Base-by-base conservation (phyloP, 179 eudicot species). In the Gypsophila paniculata region DNA sequence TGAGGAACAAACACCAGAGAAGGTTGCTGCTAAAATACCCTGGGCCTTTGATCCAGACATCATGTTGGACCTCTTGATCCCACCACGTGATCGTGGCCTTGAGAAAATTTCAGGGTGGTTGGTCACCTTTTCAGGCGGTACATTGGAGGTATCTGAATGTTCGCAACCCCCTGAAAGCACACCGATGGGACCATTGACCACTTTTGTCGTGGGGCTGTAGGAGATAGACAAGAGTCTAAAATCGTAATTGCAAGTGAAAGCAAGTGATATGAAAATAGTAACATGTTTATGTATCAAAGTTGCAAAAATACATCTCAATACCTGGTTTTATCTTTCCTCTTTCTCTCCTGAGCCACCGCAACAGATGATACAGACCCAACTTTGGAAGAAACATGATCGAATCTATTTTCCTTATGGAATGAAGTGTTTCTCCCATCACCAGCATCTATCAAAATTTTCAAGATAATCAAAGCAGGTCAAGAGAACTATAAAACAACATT, bases 371-470 rank as follows among this genome's bases (percentile, higher is more conserved):
- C 67, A n/a, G 76, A 65, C 66, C 54, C 70, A 59, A 73, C 74
- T 78, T 79, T 80, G 42, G 75, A 84, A 70, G 83, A 61, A 74
- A 73, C 72, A 74, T 83, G 84, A 81, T 68, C 76, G 55, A 74
- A 26, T 67, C 82, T 86, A 77, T 82, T 87, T 78, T 83, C 92
- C 81, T 84, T 85, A 69, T 52, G 80, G 61, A 75, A 72, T 74
- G 75, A 69, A 66, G 73, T 72, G 59, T 65, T 81, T 76, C 77
- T 85, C 63, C 86, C 87, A 63, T 85, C 85, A 77, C 80, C 76
- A 77, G 74, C 77, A 85, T 85, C 97, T 86, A 80, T 59, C 12
- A 53, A 65, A 69, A 73, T 48, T 53, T 46, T 63, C 61, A 23
- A 44, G 61, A 36, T 21, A 46, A 2, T 38, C 23, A 57, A 29